Conservation (phyloP, 768 basidiomycete species). For the Lentinula sp. region DNA sequence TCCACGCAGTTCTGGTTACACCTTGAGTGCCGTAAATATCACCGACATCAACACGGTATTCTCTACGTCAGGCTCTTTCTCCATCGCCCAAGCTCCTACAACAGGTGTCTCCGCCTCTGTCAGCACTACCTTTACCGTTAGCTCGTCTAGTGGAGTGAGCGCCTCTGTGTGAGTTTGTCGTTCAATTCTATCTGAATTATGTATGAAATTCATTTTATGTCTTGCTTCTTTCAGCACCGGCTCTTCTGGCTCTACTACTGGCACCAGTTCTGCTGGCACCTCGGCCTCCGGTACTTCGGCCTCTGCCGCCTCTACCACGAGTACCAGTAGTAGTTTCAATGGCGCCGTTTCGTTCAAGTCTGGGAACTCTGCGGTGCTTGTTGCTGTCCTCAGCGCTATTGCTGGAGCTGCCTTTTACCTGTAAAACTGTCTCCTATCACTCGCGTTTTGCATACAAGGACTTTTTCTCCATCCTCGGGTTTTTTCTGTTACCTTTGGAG, state of each 20-base stretch:
- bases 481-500: not conserved
- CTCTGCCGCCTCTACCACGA: not conserved
- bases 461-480: not conserved
- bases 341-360: not conserved
- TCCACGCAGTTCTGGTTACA: not conserved
- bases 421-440: not conserved
- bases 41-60: not conserved
- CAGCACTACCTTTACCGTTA: not conserved
- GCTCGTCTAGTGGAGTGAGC: not conserved
- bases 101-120: not conserved
- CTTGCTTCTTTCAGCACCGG: not conserved
- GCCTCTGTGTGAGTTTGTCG: not conserved
- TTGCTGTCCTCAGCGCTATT: not conserved
- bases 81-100: constrained; percentile 2
- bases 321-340: not conserved
- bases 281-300: not conserved
- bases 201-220: no score
- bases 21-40: not conserved
- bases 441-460: not conserved
- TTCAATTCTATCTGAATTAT: not conserved
- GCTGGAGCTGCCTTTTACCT: not conserved
- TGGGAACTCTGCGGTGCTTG: not conserved
- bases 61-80: not conserved
- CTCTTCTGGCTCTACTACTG: not conserved
- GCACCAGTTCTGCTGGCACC: not conserved